phyloP scores from a whole-genome alignment of 345 rosid genomes.

The Acer campestre region DNA sequence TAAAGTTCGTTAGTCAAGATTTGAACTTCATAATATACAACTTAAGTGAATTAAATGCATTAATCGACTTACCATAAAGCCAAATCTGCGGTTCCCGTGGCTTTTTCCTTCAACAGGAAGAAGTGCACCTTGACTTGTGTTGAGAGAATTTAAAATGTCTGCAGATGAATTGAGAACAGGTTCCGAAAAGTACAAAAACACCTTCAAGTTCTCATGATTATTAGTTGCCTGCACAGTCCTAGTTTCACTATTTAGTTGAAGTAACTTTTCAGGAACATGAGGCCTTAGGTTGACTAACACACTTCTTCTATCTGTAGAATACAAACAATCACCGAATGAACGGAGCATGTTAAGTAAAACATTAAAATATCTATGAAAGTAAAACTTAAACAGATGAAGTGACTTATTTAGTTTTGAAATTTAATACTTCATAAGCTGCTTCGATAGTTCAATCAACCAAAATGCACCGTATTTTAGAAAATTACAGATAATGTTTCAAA shows the following conservation, averaged over 20 bases:
- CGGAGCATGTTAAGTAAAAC: conserved; percentile 10
- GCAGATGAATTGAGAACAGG: conserved; percentile 74
- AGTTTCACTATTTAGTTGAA: conserved; percentile 56
- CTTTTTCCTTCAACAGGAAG: conserved; percentile 56
- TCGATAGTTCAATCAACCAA: no score
- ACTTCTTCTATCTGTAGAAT: conserved; percentile 68
- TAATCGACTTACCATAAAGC: conserved; percentile 59
- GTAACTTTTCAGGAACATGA: conserved; percentile 70
- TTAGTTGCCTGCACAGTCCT: conserved; percentile 90
- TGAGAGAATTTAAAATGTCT: conserved; percentile 56
- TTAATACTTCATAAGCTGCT: background rate
- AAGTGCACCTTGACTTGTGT: conserved; percentile 58
- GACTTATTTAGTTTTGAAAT: background rate
- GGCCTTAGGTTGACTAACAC: conserved; percentile 63
- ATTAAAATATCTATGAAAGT: background rate
- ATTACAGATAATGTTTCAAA: background rate
- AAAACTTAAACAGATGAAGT: background rate
- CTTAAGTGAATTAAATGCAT: background rate
- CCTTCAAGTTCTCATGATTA: conserved; percentile 53
- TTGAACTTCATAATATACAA: background rate
- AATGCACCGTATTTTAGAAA: background rate
- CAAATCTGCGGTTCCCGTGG: conserved; percentile 71
- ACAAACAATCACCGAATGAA: conserved; percentile 22
- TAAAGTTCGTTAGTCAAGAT: background rate
- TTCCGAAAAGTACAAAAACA: conserved; percentile 75